These are phyloP conservation scores for Acanthamoeba triangularis DNA, from an alignment of 208 protist species.

Conservation along the genomic window DNA sequence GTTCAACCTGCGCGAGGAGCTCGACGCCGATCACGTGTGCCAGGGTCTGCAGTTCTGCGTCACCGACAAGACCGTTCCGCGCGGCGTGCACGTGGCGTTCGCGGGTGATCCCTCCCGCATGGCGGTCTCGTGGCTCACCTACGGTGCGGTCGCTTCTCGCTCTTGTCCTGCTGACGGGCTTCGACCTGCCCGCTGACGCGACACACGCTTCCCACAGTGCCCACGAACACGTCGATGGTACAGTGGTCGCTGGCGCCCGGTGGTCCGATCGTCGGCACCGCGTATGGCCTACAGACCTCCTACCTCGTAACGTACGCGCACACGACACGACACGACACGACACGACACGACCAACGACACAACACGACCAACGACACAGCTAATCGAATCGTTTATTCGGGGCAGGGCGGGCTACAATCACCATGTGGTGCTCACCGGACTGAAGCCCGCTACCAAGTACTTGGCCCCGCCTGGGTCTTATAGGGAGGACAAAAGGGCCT, in stretches of 20 bases:
- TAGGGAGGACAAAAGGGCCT: not conserved
- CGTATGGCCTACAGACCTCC: not conserved
- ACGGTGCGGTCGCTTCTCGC: not conserved
- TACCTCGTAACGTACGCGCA: not conserved
- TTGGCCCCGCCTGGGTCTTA: no score
- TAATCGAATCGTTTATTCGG: not conserved
- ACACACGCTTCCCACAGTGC: not conserved
- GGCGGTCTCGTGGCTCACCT: slow-evolving; percentile 61
- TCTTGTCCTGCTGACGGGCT: no score
- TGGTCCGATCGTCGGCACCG: not conserved
- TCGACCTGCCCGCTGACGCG: no score
- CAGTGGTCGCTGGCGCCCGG: slow-evolving; percentile 10
- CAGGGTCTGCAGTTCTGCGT: slow-evolving; percentile 8
- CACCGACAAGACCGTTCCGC: not conserved
- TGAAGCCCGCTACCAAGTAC: slow-evolving; percentile 23
- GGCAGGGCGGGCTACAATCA: slow-evolving; percentile 45
- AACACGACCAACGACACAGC: no score
- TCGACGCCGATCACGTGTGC: slow-evolving; percentile 27
- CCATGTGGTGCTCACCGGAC: slow-evolving; percentile 33
- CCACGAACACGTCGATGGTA: slow-evolving; percentile 8
- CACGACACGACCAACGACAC: no score
- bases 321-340: not conserved
- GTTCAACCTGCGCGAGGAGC: slow-evolving; percentile 31
- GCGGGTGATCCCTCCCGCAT: slow-evolving; percentile 45
- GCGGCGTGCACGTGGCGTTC: slow-evolving; percentile 41